Evolutionary conservation across 306 rosid genomes (phyloP).

Genomic region (Dalbergia cochinchinensis): DNA sequence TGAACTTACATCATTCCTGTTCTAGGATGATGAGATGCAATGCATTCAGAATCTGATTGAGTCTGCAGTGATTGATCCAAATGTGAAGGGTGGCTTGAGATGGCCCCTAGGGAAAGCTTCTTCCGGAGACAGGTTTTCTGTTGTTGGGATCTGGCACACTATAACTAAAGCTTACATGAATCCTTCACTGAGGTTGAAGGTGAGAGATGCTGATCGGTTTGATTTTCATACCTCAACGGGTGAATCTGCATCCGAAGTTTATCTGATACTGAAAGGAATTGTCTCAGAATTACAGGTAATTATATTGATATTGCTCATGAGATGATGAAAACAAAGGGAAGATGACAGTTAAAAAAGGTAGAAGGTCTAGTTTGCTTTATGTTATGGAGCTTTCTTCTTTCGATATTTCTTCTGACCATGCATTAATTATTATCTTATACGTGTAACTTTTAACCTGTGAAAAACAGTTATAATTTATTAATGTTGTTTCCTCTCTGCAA

Average conservation of each 20-base stretch:
- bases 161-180: slow-evolving; percentile 42
- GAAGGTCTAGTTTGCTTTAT: background rate
- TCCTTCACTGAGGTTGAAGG: slow-evolving; percentile 52
- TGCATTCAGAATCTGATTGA: slow-evolving; percentile 52
- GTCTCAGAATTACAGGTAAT: slow-evolving; percentile 50
- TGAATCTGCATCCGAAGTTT: slow-evolving; percentile 54
- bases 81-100: slow-evolving; percentile 73
- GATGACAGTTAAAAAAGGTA: background rate
- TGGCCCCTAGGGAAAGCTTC: slow-evolving; percentile 63
- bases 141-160: slow-evolving; percentile 57
- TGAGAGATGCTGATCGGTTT: slow-evolving; percentile 61
- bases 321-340: background rate
- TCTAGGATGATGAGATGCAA: slow-evolving; percentile 66
- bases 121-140: slow-evolving; percentile 55
- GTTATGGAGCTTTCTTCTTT: background rate
- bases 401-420: background rate
- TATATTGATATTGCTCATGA: background rate
- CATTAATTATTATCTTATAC: background rate
- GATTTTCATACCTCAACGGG: slow-evolving; percentile 53
- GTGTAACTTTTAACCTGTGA: background rate
- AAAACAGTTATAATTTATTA: background rate
- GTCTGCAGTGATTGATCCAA: slow-evolving; percentile 58
- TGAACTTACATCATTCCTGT: background rate
- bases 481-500: background rate
- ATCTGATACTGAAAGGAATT: slow-evolving; percentile 51